Evolutionary conservation across 352 stramenopile species (phyloP).

Genomic region (Pythium folliculosum): DNA sequence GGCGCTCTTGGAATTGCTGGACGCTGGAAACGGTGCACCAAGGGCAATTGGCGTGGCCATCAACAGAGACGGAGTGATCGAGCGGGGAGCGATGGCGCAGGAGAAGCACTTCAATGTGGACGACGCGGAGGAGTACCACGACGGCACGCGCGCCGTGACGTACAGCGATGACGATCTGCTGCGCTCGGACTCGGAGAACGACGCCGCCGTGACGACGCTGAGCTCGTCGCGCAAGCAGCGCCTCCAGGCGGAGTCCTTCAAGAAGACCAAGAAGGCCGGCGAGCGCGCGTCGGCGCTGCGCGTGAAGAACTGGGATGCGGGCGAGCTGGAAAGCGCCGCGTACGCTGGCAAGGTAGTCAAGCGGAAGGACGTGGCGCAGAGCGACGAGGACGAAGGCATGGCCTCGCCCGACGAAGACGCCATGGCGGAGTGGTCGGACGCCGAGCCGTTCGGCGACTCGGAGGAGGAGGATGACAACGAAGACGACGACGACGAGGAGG

Average conservation of each 20-base stretch:
- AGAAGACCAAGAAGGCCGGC: constrained; percentile 27
- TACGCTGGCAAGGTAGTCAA: constrained; percentile 84
- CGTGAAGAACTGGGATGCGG: constrained; percentile 75
- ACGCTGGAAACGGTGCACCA: constrained; percentile 27
- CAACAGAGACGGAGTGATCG: not conserved
- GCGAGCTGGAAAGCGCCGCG: constrained; percentile 45
- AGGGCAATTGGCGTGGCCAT: not conserved
- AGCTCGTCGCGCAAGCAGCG: constrained; percentile 59
- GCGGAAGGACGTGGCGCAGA: constrained; percentile 49
- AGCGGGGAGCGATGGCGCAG: constrained; percentile 37
- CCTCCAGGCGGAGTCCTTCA: constrained; percentile 36
- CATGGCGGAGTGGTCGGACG: constrained; percentile 80
- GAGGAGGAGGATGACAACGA: constrained; percentile 50
- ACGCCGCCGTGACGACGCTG: constrained; percentile 37
- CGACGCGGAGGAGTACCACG: constrained; percentile 80
- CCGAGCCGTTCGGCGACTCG: constrained; percentile 75
- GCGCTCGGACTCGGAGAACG: constrained; percentile 32
- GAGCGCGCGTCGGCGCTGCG: constrained; percentile 68
- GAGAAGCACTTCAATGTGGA: constrained; percentile 78
- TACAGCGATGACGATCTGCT: constrained; percentile 36
- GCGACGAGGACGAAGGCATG: constrained; percentile 33
- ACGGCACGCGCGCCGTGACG: constrained; percentile 65
- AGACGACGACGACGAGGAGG: constrained; percentile 33
- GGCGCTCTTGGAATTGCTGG: constrained; percentile 30
- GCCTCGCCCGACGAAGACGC: constrained; percentile 72